Evolutionary conservation across 2,329 filamentous ascomycete species (phyloP).

Genomic region (Nothomitra cinnamomea): DNA sequence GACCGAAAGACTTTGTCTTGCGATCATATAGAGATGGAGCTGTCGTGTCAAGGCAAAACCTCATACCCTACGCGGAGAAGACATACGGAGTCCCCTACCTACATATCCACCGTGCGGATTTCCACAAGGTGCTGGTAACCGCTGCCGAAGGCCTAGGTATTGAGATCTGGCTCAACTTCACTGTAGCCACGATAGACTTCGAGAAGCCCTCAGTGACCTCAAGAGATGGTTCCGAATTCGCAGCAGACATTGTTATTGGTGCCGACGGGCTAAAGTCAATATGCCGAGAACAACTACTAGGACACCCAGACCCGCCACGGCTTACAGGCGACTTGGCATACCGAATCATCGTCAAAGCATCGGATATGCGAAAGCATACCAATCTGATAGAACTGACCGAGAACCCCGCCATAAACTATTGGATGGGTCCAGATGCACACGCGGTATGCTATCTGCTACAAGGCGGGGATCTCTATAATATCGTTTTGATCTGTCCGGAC

Average conservation of each 20-base stretch:
- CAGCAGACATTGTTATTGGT: conserved; percentile 29
- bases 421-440: conserved; percentile 35
- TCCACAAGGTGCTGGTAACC: conserved; percentile 26
- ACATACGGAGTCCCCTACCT: conserved; percentile 24
- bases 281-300: conserved; percentile 29
- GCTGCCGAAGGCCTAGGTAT: conserved; percentile 25
- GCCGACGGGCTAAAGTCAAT: conserved; percentile 31
- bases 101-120: conserved; percentile 33
- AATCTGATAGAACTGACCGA: conserved; percentile 28
- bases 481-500: conserved; percentile 30
- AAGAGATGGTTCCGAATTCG: conserved; percentile 18
- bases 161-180: conserved; percentile 15
- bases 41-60: conserved; percentile 16
- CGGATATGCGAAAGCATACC: conserved; percentile 30
- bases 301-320: conserved; percentile 26
- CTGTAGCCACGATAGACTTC: conserved; percentile 16
- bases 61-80: conserved; percentile 15
- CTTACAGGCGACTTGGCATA: conserved; percentile 40
- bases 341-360: conserved; percentile 31
- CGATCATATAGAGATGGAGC: conserved; percentile 19
- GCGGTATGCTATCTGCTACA: conserved; percentile 31
- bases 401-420: conserved; percentile 34
- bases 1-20: conserved; percentile 18
- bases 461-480: conserved; percentile 27
- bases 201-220: conserved; percentile 17